phyloP scores from a whole-genome alignment of 139 green algal species.

The Marvania coccoides region DNA sequence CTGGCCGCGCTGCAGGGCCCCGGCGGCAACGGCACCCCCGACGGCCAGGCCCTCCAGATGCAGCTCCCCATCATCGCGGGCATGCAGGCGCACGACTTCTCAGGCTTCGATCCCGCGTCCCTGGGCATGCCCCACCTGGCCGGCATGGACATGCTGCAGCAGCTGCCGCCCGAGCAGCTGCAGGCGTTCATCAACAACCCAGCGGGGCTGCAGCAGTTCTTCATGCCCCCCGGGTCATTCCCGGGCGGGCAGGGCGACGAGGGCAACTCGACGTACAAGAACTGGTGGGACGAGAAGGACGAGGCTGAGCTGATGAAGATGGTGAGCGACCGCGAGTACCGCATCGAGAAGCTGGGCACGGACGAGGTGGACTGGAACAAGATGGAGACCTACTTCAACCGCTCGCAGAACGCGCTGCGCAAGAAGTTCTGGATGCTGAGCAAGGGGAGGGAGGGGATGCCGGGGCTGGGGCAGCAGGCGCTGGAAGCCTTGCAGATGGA shows the following conservation, averaged over 20 bases:
- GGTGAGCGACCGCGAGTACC: constrained; percentile 10
- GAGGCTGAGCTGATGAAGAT: constrained; percentile 25
- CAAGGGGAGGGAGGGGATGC: neutral
- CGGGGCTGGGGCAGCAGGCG: neutral
- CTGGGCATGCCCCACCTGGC: neutral
- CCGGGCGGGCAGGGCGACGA: too few relatives aligned
- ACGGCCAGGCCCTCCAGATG: neutral
- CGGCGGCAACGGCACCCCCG: neutral
- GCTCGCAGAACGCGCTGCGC: constrained; percentile 25
- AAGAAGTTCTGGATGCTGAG: constrained; percentile 35
- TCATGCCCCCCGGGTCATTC: too few relatives aligned
- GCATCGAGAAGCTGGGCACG: constrained; percentile 8
- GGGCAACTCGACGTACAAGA: constrained; percentile 9
- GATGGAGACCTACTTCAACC: constrained; percentile 17
- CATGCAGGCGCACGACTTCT: neutral
- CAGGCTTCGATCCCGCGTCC: neutral
- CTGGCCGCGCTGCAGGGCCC: neutral
- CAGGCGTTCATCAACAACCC: neutral
- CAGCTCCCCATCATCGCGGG: neutral
- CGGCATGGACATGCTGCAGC: neutral
- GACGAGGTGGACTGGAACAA: constrained; percentile 21
- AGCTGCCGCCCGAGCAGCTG: neutral
- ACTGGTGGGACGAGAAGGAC: constrained; percentile 34
- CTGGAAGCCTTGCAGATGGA: neutral
- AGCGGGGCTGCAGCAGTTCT: too few relatives aligned